phyloP scores from a whole-genome alignment of 139 green algal genomes.

The Chlorella sp. region DNA sequence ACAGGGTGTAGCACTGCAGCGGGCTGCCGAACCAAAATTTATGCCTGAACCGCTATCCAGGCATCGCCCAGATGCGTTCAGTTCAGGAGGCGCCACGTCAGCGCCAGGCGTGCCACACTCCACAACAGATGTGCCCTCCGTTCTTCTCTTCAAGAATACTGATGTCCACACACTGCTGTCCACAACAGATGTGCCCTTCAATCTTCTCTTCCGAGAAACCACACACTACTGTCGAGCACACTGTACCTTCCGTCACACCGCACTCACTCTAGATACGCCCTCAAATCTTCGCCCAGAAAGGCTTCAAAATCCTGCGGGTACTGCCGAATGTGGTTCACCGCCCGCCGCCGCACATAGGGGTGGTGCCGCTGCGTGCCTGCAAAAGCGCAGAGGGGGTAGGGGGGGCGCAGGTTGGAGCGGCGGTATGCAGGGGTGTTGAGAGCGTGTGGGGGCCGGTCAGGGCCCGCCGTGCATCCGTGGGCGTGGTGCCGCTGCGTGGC shows the following conservation, averaged over 20 bases:
- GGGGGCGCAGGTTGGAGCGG: neutral
- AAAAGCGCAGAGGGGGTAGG: too few relatives aligned
- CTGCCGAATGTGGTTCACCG: conserved; percentile 58
- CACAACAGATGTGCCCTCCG: neutral
- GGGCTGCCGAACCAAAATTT: too few relatives aligned
- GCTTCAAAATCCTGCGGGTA: conserved; percentile 55
- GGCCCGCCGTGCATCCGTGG: too few relatives aligned
- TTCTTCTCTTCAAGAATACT: neutral
- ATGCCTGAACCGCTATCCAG: neutral
- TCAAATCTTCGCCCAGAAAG: conserved; percentile 56
- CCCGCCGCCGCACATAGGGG: conserved; percentile 48
- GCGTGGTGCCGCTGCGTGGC: too few relatives aligned
- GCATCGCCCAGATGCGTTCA: neutral
- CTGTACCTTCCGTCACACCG: too few relatives aligned
- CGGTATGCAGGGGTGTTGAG: neutral
- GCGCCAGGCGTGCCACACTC: neutral
- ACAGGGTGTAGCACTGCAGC: too few relatives aligned
- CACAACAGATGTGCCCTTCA: neutral
- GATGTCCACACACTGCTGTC: too few relatives aligned
- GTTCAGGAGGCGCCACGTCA: neutral
- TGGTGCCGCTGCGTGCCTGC: conserved; percentile 59
- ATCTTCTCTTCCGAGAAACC: neutral
- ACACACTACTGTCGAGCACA: neutral
- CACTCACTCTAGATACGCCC: conserved; percentile 32
- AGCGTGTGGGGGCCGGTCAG: neutral